A percentile compares a stretch with the other conserved stretches of the same genome.
Evolutionary conservation across 164 flowering plant genomes (phyloP).

Genomic region (Nymphaea colorata): DNA sequence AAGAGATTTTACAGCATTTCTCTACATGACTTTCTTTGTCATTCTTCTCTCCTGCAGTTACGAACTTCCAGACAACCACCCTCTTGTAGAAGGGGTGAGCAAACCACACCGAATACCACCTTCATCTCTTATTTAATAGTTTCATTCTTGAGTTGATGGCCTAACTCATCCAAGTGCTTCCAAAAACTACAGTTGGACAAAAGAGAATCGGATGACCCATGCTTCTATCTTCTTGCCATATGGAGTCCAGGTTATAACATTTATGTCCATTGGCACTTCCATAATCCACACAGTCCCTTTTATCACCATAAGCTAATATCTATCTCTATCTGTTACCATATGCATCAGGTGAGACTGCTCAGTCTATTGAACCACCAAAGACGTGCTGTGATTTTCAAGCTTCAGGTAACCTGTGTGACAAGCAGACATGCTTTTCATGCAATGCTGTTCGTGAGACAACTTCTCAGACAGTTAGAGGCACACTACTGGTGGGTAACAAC

Average conservation of each 20-base stretch:
- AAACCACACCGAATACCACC: background rate
- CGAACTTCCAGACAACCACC: constrained; percentile 93
- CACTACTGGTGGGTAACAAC: constrained; percentile 47
- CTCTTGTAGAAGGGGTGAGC: constrained; percentile 74
- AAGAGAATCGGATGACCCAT: constrained; percentile 72
- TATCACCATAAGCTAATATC: background rate
- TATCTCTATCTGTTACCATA: background rate
- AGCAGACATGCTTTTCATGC: constrained; percentile 62
- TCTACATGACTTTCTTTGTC: background rate
- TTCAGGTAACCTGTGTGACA: constrained; percentile 36
- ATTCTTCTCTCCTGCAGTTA: constrained; percentile 47
- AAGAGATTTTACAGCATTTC: too few species aligned
- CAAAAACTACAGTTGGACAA: constrained; percentile 24
- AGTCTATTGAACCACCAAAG: constrained; percentile 64
- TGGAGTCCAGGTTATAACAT: constrained; percentile 76
- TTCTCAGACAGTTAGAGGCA: constrained; percentile 66
- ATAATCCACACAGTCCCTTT: background rate
- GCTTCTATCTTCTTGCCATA: constrained; percentile 77
- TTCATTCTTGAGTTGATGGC: too few species aligned
- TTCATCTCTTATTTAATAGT: background rate
- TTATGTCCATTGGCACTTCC: background rate
- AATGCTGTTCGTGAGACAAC: constrained; percentile 51
- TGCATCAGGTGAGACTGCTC: constrained; percentile 73
- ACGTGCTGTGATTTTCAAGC: constrained; percentile 32
- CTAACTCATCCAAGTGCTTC: background rate